A percentile compares a stretch with the other conserved stretches of the same genome.
phyloP scores from a whole-genome alignment of 2,329 filamentous ascomycete species.

The Talaromyces sp. region DNA sequence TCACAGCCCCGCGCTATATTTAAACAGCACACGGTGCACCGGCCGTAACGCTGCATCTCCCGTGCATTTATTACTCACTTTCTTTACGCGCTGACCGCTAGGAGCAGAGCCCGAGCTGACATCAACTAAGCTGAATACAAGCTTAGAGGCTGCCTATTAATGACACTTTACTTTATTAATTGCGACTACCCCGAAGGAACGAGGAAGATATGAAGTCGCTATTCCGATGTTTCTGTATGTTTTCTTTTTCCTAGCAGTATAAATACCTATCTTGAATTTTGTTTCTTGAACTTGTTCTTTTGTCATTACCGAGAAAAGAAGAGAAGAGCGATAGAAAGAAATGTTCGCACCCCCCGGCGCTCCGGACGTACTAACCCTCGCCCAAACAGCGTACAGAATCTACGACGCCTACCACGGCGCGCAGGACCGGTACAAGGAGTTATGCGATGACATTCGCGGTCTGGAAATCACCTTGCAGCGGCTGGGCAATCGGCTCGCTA shows the following conservation, averaged over 20 bases:
- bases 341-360: conserved; percentile 1
- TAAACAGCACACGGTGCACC: background rate
- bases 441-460: background rate
- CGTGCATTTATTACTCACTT: background rate
- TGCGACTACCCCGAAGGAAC: background rate
- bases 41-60: background rate
- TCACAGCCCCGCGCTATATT: background rate
- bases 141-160: background rate
- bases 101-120: background rate
- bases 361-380: background rate
- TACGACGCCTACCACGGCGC: conserved; percentile 2
- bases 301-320: background rate
- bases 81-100: background rate
- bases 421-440: background rate
- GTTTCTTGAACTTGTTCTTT: background rate
- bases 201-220: background rate
- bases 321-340: background rate
- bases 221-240: background rate
- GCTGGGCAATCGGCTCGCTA: background rate
- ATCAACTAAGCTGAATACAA: background rate
- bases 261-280: background rate
- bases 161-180: background rate
- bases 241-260: background rate
- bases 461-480: background rate
- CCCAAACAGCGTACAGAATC: background rate